These are phyloP conservation scores for Anthracocystis panici-leucophaei DNA, from an alignment of 1,284 basidiomycete species.

Conservation along the genomic window DNA sequence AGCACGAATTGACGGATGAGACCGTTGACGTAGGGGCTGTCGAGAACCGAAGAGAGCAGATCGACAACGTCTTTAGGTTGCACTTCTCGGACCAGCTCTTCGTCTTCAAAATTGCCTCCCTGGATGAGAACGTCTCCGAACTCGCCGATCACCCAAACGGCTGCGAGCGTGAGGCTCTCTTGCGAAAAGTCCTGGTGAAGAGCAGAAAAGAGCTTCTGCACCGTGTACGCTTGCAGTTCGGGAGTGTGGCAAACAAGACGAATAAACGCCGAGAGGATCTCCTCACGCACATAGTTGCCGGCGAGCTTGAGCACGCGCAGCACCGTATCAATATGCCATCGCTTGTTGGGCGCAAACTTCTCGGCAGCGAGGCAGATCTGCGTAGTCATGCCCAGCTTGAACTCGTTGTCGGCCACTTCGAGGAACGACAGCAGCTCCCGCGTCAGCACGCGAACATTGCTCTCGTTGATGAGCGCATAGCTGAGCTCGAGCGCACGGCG, in stretches of 20 bases:
- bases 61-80: slow-evolving; percentile 86
- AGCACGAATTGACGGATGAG: slow-evolving; percentile 92
- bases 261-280: slow-evolving; percentile 93
- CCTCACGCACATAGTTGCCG: slow-evolving; percentile 98
- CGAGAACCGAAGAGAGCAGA: slow-evolving; percentile 85
- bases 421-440: slow-evolving; percentile 94
- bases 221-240: slow-evolving; percentile 94
- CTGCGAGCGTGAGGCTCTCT: slow-evolving; percentile 90
- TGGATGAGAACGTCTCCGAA: slow-evolving; percentile 92
- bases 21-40: slow-evolving; percentile 93
- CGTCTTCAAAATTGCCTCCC: slow-evolving; percentile 77
- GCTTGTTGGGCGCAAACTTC: slow-evolving; percentile 94
- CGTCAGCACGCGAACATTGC: slow-evolving; percentile 91
- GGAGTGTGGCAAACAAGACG: slow-evolving; percentile 96
- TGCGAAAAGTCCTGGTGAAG: slow-evolving; percentile 93
- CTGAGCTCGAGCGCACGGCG: slow-evolving; percentile 95
- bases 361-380: slow-evolving; percentile 97
- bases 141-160: slow-evolving; percentile 97
- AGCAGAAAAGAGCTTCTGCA: slow-evolving; percentile 89
- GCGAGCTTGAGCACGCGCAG: slow-evolving; percentile 92
- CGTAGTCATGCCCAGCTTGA: slow-evolving; percentile 97
- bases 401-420: slow-evolving; percentile 98
- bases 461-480: slow-evolving; percentile 96
- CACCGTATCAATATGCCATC: slow-evolving; percentile 99
- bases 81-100: slow-evolving; percentile 76